Percentiles rank a stretch among this genome's conserved stretches.
These are phyloP conservation scores for Polychaeton citri DNA, from an alignment of 2,329 filamentous ascomycete genomes.

Conservation along the genomic window DNA sequence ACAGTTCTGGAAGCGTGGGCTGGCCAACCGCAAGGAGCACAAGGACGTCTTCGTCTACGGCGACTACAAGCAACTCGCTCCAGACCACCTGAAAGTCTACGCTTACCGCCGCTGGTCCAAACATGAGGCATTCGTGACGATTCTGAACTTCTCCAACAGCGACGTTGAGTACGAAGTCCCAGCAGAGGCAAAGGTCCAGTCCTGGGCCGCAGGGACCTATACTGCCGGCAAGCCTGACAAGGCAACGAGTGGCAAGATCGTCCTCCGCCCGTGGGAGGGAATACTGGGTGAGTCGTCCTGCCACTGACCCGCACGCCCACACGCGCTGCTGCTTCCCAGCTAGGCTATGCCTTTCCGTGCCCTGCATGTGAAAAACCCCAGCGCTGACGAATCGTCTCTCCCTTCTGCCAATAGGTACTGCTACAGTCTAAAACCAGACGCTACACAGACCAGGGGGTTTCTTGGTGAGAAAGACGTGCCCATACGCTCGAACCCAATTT, in stretches of 20 bases:
- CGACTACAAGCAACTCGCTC: slow-evolving; percentile 39
- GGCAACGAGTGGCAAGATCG: slow-evolving; percentile 13
- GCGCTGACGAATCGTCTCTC: too few relatives aligned
- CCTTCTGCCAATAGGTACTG: too few relatives aligned
- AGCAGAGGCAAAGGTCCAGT: slow-evolving; percentile 15
- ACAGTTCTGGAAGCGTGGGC: slow-evolving; percentile 46
- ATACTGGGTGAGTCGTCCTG: slow-evolving; percentile 12
- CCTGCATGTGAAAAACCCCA: too few relatives aligned
- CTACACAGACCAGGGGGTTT: too few relatives aligned
- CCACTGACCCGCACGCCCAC: too few relatives aligned
- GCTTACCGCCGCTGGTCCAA: slow-evolving; percentile 20
- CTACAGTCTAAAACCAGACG: too few relatives aligned
- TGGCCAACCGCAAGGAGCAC: slow-evolving; percentile 42
- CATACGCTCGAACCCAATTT: too few relatives aligned
- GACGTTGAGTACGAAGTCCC: slow-evolving; percentile 22
- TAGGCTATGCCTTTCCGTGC: too few relatives aligned
- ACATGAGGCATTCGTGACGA: slow-evolving; percentile 18
- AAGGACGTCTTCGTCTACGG: slow-evolving; percentile 50
- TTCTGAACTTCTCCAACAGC: slow-evolving; percentile 22
- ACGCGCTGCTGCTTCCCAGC: too few relatives aligned
- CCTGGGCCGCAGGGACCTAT: slow-evolving; percentile 24
- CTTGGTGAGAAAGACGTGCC: too few relatives aligned
- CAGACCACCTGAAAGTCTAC: slow-evolving; percentile 45
- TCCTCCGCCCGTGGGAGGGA: slow-evolving; percentile 21
- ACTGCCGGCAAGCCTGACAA: slow-evolving; percentile 14